A percentile compares a stretch with the other conserved stretches of the same genome.
phyloP scores from a whole-genome alignment of 805 yeast genomes.

The Cyberlindnera nakhonratchasimensis region DNA sequence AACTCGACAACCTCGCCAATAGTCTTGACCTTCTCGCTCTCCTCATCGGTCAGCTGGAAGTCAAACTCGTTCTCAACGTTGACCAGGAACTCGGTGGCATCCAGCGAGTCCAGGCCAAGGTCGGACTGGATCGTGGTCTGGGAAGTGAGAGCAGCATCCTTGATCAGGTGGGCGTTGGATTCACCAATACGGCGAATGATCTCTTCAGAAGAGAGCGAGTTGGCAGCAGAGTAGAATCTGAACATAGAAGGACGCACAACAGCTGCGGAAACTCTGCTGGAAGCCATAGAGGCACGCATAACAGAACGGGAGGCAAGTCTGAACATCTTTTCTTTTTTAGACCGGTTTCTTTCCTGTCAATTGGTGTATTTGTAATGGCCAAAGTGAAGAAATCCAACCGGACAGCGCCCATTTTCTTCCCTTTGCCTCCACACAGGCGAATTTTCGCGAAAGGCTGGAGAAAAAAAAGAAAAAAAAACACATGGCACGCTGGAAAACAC shows the following conservation, averaged over 20 bases:
- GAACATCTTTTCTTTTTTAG: constrained; percentile 38
- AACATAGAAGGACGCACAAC: constrained; percentile 30
- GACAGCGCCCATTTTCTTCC: background rate
- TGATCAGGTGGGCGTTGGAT: constrained; percentile 66
- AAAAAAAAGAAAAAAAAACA: too few relatives aligned
- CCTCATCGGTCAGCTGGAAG: constrained; percentile 81
- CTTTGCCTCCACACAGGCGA: too few relatives aligned
- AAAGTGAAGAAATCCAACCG: background rate
- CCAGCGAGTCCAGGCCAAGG: constrained; percentile 88
- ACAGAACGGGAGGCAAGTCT: constrained; percentile 44
- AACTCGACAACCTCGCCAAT: constrained; percentile 92
- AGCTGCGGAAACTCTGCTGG: constrained; percentile 25
- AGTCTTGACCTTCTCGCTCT: constrained; percentile 90
- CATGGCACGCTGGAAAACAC: too few relatives aligned
- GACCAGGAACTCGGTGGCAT: constrained; percentile 92
- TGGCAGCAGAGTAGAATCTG: constrained; percentile 55
- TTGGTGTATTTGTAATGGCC: background rate
- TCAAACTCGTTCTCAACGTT: constrained; percentile 93
- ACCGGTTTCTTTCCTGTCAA: background rate
- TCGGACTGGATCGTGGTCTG: constrained; percentile 45
- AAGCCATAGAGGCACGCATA: constrained; percentile 35
- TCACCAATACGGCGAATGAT: constrained; percentile 78
- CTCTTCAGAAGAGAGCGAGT: constrained; percentile 70
- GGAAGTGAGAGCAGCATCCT: constrained; percentile 43
- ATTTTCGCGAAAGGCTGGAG: too few relatives aligned